Base-by-base conservation (phyloP, 768 basidiomycete species). In the Hypholoma fasciculare region DNA sequence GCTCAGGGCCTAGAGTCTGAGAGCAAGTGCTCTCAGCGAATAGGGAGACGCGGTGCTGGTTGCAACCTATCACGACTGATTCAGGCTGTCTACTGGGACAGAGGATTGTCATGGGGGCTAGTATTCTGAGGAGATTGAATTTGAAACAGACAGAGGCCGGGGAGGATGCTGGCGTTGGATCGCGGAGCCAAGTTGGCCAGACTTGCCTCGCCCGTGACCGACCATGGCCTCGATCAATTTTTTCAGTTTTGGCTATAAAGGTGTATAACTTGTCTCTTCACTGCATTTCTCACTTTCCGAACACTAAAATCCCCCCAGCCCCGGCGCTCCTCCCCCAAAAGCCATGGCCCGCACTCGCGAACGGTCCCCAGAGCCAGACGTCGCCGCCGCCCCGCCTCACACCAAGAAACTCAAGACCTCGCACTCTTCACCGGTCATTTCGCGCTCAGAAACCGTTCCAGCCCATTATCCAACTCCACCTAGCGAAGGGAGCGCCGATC, bases 321-420 rank as follows among this genome's bases (percentile, higher is more conserved):
- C 26, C 38, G n/a, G 12, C 17, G 13, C 34, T 7, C 27, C 36
- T 39, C 20, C 16, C 39, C 26, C 30, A 30, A 50, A 49, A 19
- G 19, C 47, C 23, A 67, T 67, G 67, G 61, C 77, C 9, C 78
- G 76, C 65, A 77, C 78, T 30, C 81, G 76, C 66, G 71, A 72
- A 50, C 78, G 83, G 59, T 78, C 81, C 9, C 69, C 74, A 6
- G 79, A 82, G 8, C 80, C 78, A 26, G 61, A 70, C 16, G 34
- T 59, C 14, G 57, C 36, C n/a, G 56, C 69, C 43, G 59, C 72
- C 0, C 51, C 65, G 3, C 46, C 58, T 26, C 42, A 61, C 34
- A 57, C 67, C 20, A 74, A 74, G 59, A 67, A 69, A 43, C 67
- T 65, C 23, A 73, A 73, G 54, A 69, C 65, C 2, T 66, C 69